These are phyloP conservation scores for Nakazawaea populi DNA, from an alignment of 805 yeast genomes.

Conservation along the genomic window DNA sequence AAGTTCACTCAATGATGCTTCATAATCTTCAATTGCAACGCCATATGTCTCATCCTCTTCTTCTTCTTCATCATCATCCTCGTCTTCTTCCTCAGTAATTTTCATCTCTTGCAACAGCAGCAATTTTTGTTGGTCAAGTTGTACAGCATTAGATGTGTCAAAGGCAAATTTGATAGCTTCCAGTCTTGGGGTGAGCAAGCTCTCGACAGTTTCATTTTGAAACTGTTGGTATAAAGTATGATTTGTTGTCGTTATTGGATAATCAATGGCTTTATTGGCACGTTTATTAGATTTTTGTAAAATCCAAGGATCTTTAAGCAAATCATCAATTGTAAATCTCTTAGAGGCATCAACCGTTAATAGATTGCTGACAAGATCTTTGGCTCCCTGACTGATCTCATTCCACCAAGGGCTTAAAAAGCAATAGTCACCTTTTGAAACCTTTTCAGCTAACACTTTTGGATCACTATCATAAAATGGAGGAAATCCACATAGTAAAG, in stretches of 20 bases:
- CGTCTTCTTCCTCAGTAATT: constrained; percentile 13
- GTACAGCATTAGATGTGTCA: constrained; percentile 23
- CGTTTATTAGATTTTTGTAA: constrained; percentile 12
- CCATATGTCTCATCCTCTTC: background rate
- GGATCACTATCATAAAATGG: constrained; percentile 73
- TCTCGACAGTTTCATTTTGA: constrained; percentile 18
- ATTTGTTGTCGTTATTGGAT: constrained; percentile 25
- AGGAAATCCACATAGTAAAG: constrained; percentile 67
- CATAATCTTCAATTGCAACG: background rate
- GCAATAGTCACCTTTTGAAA: constrained; percentile 65
- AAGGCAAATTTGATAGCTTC: constrained; percentile 32
- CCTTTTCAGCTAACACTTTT: constrained; percentile 56
- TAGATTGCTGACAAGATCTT: constrained; percentile 58
- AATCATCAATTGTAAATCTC: constrained; percentile 63
- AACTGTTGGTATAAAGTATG: constrained; percentile 19
- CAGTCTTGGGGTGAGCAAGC: constrained; percentile 28
- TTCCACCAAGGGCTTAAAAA: constrained; percentile 87
- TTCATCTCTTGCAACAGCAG: constrained; percentile 1
- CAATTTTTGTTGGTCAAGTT: background rate
- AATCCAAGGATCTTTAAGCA: constrained; percentile 69
- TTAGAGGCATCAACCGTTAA: constrained; percentile 64
- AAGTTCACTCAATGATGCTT: too few relatives aligned
- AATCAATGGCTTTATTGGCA: constrained; percentile 18
- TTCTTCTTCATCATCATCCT: constrained; percentile 4
- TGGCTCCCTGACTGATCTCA: constrained; percentile 68